Evolutionary conservation across 768 basidiomycete genomes (phyloP), one percentile per base, ranked within the genome.

Genomic region (Podaxis sp.): DNA sequence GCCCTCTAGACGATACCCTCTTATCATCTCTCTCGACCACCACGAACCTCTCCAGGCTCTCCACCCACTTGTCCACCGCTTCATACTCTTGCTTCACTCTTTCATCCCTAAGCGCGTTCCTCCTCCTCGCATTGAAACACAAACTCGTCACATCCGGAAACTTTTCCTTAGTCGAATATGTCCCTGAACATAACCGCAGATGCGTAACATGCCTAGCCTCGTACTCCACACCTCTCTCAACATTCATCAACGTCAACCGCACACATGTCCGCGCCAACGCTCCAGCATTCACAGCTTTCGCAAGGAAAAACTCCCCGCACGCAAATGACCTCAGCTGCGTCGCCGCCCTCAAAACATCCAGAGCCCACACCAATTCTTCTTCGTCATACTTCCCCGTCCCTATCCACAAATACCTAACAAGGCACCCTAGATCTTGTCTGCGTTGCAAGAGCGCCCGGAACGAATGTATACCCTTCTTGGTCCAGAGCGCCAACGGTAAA

Each of bases 381-480:
- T 56, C 54, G 13, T 62, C 61, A 28, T 50, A 56, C 33, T 40
- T 62, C 33, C 61, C 61, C 22, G 54, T 62, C 22, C 61, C 55
- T 20, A 76, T 69, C 77, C 77, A 78, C 44, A 77, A 70, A 44
- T 73, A 65, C 40, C 70, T 72, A 24, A 78, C 65, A 24, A 75
- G 65, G 15, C 53, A 54, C 24, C 66, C 38, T n/a, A 71, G 24
- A n/a, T 65, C 51, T 15, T 67, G 57, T 15, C 64, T 67, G 15
- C 55, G 11, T 36, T 64, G 56, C 13, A 74, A 61, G 51, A 74
- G 53, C 10, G 67, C 63, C 54, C 68, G 64, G 58, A 78, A 79
- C 0, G 76, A 74, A 15, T 52, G 30, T 38, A 79, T 63, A 58
- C 76, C 74, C 59, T 71, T 70, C 24, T 70, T 68, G 17, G 69